A percentile compares a stretch with the other conserved stretches of the same genome.
Evolutionary conservation across 2,329 filamentous ascomycete genomes (phyloP).

Genomic region (Colletotrichum lini): DNA sequence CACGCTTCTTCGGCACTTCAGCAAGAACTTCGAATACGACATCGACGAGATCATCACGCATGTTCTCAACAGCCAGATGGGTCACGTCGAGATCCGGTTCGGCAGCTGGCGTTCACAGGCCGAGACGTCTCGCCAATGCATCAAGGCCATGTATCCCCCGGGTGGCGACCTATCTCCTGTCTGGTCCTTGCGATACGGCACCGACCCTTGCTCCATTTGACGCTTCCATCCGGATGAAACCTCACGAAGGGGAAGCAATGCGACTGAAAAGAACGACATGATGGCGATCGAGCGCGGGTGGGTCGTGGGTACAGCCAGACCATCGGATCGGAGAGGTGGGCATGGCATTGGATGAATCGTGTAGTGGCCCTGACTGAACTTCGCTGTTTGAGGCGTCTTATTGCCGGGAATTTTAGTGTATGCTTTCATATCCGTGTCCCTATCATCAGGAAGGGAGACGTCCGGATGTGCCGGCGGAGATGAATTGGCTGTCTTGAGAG

Average conservation of each 20-base stretch:
- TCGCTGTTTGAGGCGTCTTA: too few species aligned
- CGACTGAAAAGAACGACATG: neutral
- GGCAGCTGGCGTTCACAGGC: constrained; percentile 70
- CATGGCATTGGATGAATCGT: too few species aligned
- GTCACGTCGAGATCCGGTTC: constrained; percentile 66
- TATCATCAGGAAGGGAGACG: too few species aligned
- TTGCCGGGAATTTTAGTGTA: too few species aligned
- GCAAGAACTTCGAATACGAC: constrained; percentile 60
- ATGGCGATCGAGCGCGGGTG: too few species aligned
- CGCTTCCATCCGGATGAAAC: neutral
- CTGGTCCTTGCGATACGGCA: constrained; percentile 43
- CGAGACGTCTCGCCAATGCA: constrained; percentile 58
- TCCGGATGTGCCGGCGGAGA: too few species aligned
- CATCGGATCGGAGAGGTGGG: neutral
- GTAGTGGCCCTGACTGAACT: too few species aligned
- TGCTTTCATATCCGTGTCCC: too few species aligned
- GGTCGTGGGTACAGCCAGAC: too few species aligned
- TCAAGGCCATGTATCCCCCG: constrained; percentile 12
- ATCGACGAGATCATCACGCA: constrained; percentile 59
- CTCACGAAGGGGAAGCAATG: accelerated
- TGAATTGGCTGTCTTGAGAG: too few species aligned
- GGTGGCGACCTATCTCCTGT: constrained; percentile 33
- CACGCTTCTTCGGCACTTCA: constrained; percentile 59
- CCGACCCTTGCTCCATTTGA: constrained; percentile 35
- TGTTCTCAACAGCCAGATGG: constrained; percentile 45